Evolutionary conservation across 2,329 filamentous ascomycete species (phyloP).

Genomic region (Fusarium keratoplasticum): DNA sequence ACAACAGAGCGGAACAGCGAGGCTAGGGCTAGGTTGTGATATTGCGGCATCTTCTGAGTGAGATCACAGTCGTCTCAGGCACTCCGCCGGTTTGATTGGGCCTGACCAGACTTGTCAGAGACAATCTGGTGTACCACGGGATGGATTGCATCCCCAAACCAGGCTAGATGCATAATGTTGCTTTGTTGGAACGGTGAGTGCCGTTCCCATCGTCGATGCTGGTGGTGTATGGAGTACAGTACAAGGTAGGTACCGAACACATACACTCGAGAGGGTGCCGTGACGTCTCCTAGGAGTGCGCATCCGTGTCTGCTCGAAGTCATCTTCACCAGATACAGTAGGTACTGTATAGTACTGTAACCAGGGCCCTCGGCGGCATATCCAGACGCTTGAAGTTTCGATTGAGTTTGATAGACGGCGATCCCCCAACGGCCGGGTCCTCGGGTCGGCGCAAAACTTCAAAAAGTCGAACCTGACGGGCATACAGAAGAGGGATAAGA

Average conservation of each 20-base stretch:
- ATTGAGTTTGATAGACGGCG: background rate
- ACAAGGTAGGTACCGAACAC: background rate
- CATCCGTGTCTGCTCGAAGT: background rate
- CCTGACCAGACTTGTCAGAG: background rate
- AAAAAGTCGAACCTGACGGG: background rate
- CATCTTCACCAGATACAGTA: background rate
- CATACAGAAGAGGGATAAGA: background rate
- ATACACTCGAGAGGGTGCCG: background rate
- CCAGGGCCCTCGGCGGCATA: background rate
- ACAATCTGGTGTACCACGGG: constrained; percentile 1
- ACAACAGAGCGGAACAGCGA: constrained; percentile 10
- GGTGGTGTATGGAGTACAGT: background rate
- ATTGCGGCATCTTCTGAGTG: background rate
- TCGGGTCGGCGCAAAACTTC: constrained; percentile 14
- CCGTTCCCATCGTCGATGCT: background rate
- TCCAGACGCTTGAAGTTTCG: background rate
- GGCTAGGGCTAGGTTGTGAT: constrained; percentile 3
- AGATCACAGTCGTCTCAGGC: constrained; percentile 22
- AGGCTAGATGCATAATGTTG: constrained; percentile 4
- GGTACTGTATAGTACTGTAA: background rate
- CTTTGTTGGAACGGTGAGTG: constrained; percentile 3
- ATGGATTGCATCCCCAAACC: constrained; percentile 4
- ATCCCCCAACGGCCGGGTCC: constrained; percentile 25
- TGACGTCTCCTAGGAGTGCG: background rate
- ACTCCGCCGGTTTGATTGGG: constrained; percentile 32